A percentile compares a stretch with the other conserved stretches of the same genome.
Evolutionary conservation across 192 early-diverging fungal species (phyloP).

Genomic region (Entomortierella parvispora): DNA sequence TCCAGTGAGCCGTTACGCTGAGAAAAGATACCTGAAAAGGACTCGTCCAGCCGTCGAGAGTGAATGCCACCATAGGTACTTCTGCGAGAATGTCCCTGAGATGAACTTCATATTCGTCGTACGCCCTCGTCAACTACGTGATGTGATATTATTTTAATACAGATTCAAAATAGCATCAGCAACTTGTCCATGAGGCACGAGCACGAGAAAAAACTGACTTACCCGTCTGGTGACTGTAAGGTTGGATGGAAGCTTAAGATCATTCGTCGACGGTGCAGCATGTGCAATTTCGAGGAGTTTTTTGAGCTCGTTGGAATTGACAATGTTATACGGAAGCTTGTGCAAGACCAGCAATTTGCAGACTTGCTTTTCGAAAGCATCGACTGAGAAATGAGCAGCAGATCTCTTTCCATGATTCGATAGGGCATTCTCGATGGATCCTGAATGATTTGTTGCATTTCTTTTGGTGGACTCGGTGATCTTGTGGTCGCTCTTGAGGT

Average conservation of each 20-base stretch:
- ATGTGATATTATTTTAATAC: too few species aligned
- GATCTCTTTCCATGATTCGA: conserved; percentile 18
- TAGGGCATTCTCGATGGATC: conserved; percentile 6
- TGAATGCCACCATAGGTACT: conserved; percentile 25
- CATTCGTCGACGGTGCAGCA: conserved; percentile 8
- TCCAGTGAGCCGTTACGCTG: conserved; percentile 22
- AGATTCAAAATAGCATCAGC: too few species aligned
- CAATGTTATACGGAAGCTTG: conserved; percentile 27
- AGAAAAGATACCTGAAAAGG: conserved; percentile 23
- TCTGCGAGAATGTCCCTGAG: conserved; percentile 4
- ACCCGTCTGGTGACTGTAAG: conserved; percentile 27
- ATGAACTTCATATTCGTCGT: conserved; percentile 5
- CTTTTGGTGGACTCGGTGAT: neutral
- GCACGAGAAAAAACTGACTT: too few species aligned
- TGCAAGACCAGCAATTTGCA: conserved; percentile 25
- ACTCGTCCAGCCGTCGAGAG: conserved; percentile 25
- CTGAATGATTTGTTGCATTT: conserved; percentile 1
- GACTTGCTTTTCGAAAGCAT: conserved; percentile 11
- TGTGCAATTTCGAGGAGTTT: conserved; percentile 21
- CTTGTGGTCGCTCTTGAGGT: conserved; percentile 4
- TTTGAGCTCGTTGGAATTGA: neutral
- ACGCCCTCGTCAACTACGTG: neutral
- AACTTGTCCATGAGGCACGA: too few species aligned
- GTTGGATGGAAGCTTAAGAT: conserved; percentile 23
- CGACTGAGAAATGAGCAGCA: conserved; percentile 19